Base-by-base conservation (phyloP, 495 filamentous ascomycete genomes). In the Trichoderma reesei region DNA sequence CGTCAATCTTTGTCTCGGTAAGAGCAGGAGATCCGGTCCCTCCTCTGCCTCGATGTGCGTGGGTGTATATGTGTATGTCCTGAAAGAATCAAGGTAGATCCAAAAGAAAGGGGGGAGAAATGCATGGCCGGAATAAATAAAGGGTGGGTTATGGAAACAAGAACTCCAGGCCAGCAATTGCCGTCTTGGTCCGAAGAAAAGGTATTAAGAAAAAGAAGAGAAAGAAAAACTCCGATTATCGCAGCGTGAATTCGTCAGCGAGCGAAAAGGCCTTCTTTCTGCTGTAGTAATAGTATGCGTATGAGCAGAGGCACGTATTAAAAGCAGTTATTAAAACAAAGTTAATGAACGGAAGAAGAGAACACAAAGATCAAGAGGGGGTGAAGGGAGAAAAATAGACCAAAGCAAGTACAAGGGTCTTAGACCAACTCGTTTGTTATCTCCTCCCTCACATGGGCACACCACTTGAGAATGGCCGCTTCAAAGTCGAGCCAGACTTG, bases 401-500 rank as follows among this genome's bases (percentile, higher is more conserved):
- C 38, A 39, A 56, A 56, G 51, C 51, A 56, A 31, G 51, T 56
- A 9, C 51, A 13, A 56, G 26, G 51, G 51, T 56, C 51, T 56
- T 56, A 56, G 51, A 56, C 39, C 61, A 63, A 42, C 60, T 83
- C 82, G 36, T 68, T 70, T 18, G 77, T 67, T 44, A 97, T 82
- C 75, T 96, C 91, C 74, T 88, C 84, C 16, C 92, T 80, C 1
- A 94, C 90, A 46, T 79, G 82, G 63, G 75, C 79, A 72, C 88
- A 89, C 92, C 92, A 97, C 67, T 85, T 76, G 70, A 90, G 75
- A 38, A 97, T 76, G 20, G 90, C 90, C 31, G 81, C 79, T 68
- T 97, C 91, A 68, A 97, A 92, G 44, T 86, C 82, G 64, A 78
- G 78, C 91, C 90, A 96, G 11, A 88, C 86, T 61, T 79, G 78